Evolutionary conservation across 495 filamentous ascomycete species (phyloP), one percentile per base, ranked within the genome.

Genomic region (Neurospora sublineolata): DNA sequence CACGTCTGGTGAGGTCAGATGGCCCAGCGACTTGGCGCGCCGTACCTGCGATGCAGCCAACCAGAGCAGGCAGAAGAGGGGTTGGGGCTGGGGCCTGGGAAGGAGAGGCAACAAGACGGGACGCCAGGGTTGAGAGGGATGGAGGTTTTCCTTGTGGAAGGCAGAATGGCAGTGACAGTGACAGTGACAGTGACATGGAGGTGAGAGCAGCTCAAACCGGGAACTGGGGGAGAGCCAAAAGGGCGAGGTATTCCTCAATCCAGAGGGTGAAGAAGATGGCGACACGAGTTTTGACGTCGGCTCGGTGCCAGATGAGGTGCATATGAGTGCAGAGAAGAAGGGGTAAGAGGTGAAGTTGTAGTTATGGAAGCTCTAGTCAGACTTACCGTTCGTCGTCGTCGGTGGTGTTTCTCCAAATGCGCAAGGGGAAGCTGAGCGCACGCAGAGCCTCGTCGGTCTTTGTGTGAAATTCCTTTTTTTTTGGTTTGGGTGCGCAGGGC

Each of bases 1-100:
- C 77, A 73, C 76, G 75, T 75, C 74, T 75, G 74, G 77, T 77
- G 78, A 80, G 78, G 78, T 80, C 78, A 80, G 77, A 79, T 80
- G 78, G 78, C 75, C 77, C 69, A 70, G 74, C 23, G 75, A 72
- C 73, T 76, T 79, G 74, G 77, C 75, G 77, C 73, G 73, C 73
- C 73, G 76, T 77, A 70, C 75, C 72, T 75, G 71, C 36, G 60
- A 70, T 41, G 72, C 74, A 76, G 78, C 78, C 78, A 80, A 80
- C 74, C 77, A 79, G 36, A 76, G 76, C 36, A 27, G 72, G 71
- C 70, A 70, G 71, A 70, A 75, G 75, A 77, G 76, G 78, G 78
- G 78, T 76, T 77, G 73, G 77, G 74, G 27, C 72, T 69, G 38
- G 64, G 41, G 58, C 14, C 52, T 64, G 52, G 52, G 60, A 40